Evolutionary conservation across 331 rosid genomes (phyloP), one percentile per base, ranked within the genome.

Genomic region (Rosa hybrid): DNA sequence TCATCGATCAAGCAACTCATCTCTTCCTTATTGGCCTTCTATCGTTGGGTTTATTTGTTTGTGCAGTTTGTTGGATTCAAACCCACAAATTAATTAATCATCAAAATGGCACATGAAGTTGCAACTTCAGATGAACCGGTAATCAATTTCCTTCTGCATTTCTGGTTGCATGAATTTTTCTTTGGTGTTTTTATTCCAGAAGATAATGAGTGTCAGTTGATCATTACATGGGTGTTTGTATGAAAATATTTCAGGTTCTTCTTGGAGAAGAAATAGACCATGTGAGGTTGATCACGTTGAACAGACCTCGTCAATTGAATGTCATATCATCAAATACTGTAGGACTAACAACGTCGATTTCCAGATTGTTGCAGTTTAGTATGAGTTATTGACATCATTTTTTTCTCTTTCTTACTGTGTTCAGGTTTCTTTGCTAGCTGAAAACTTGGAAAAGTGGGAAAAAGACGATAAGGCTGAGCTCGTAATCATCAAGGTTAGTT

Each of bases 391-490:
- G 59, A 42, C 2, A 6, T 56, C 50, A 7, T 2, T 23, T 56
- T 56, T 77, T 1, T 51, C 20, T 30, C 42, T 18, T 6, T 20
- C 13, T 63, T 23, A n/a, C 80, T 83, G 77, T 54, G n/a, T 76
- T 80, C 86, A 94, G 98, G 98, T 93, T 78, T 88, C 87, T 86
- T 85, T 84, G 82, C 84, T 93, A 46, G 99, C 96, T 49, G 76
- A 81, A 62, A 88, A 86, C 87, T 86, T 95, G 77, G 99, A 93
- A 78, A 93, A 88, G 79, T 95, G 99, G 97, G 99, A 95, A 78
- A 90, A 89, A 78, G 97, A 95, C 54, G 90, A 90, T 46, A 76
- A 85, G 34, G 96, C 92, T 30, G 92, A 93, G 75, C 97, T 95
- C 72, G 71, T 95, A 46, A 79, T 95, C 64, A 76, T 93, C 75